A percentile compares a stretch with the other conserved stretches of the same genome.
Evolutionary conservation across 148 eudicot species (phyloP).

Genomic region (Cornus suecica): DNA sequence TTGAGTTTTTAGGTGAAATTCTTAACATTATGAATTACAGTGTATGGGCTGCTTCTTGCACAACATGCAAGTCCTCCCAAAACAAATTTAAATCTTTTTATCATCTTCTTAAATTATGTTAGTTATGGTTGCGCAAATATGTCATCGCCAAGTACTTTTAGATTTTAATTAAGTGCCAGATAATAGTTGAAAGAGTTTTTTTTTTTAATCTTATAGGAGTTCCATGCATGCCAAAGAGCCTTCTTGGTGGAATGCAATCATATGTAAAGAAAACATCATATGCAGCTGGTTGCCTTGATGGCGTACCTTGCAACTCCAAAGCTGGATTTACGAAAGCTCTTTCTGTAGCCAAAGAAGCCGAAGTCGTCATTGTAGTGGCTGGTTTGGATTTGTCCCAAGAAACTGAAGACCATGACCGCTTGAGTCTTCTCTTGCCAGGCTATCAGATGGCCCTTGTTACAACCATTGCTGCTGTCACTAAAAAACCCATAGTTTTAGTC

Average conservation of each 20-base stretch:
- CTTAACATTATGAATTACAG: not conserved
- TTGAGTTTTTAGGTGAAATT: not conserved
- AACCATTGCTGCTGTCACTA: constrained; percentile 54
- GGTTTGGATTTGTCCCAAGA: constrained; percentile 93
- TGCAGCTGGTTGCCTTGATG: constrained; percentile 62
- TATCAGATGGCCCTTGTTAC: constrained; percentile 76
- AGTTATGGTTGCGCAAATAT: no score
- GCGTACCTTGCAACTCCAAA: constrained; percentile 61
- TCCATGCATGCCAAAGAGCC: constrained; percentile 60
- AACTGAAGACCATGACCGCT: constrained; percentile 85
- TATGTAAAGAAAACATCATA: constrained; percentile 45
- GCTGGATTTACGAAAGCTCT: constrained; percentile 57
- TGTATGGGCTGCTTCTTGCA: constrained; percentile 11
- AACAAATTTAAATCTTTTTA: no score
- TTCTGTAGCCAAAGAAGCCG: constrained; percentile 58
- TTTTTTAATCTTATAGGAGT: no score
- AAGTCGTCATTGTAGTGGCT: constrained; percentile 71
- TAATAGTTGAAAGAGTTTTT: no score
- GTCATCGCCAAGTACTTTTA: no score
- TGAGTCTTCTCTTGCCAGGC: constrained; percentile 89
- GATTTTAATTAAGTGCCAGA: no score
- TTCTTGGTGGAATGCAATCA: constrained; percentile 51
- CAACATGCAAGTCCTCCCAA: no score
- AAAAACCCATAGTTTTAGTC: constrained; percentile 65
- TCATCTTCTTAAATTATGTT: no score